Base-by-base conservation (phyloP, 2,329 filamentous ascomycete species). In the Byssoonygena ceratinophila region DNA sequence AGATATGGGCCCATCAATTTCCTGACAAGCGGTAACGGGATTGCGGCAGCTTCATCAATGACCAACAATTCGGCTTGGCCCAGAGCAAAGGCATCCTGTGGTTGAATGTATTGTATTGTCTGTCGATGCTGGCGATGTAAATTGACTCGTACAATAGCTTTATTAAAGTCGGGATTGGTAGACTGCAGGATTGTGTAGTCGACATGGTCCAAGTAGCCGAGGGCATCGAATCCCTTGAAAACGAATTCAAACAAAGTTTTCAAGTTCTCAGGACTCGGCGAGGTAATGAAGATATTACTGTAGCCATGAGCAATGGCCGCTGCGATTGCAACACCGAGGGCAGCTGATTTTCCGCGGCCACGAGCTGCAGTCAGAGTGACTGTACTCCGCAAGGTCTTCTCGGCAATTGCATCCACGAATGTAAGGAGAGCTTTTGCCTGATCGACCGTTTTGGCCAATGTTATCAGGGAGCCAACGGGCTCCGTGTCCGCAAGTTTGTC, bases 241-340 rank as follows among this genome's bases (percentile, higher is more conserved):
- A 98, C 81, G 63, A 98, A 98, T 63, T 98, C 90, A 66, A 98
- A 98, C 6, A 98, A 76, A 0, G 92, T 98, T 74, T 97, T 98
- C 76, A 98, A 76, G 71, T 98, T 98, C 71, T 98, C 94, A 0
- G 92, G 92, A 56, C 88, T 96, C 0, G 91, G 91, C 1, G 91
- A 97, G 1, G 92, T 98, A 66, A 98, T 95, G 71, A 98, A 98
- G 63, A 98, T 95, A 68, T 98, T 98, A 74, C 89, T 95, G 71
- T 98, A 98, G 23, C 92, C 92, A 65, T 97, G 87, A 1, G 92
- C 91, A 41, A 98, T 80, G 1, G 94, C 94, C 2, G 92, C 89
- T 2, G 92, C 92, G 40, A 98, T 85, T 2, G 92, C 89, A 48
- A 98, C 84, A 71, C 92, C 92, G 63, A 98, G 79, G 23, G 92